Conservation (phyloP, 2,329 filamentous ascomycete species). For the Graphiopsis chlorocephala region DNA sequence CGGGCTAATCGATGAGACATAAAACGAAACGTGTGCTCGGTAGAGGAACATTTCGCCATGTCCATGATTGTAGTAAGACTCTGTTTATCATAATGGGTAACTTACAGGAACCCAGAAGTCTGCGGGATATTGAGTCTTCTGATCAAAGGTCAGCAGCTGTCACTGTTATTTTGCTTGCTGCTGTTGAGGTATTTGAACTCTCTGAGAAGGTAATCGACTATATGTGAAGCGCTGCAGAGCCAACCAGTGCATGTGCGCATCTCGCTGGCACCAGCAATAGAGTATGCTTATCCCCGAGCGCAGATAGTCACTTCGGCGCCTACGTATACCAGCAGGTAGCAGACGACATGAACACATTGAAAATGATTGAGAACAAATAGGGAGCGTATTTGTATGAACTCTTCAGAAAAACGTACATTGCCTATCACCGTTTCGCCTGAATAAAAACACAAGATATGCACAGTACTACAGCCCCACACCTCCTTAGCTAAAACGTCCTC, state of each 20-base stretch:
- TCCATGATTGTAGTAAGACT: too few relatives aligned
- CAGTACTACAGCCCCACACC: constrained; percentile 12
- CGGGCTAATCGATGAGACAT: too few relatives aligned
- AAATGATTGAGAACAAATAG: neutral
- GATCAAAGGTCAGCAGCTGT: too few relatives aligned
- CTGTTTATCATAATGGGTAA: too few relatives aligned
- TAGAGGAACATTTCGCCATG: too few relatives aligned
- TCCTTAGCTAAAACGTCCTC: constrained; percentile 10
- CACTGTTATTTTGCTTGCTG: neutral
- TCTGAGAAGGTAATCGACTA: neutral
- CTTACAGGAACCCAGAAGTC: too few relatives aligned
- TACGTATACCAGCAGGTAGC: neutral
- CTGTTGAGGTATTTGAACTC: neutral
- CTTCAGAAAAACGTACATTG: constrained; percentile 11
- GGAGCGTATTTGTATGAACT: neutral
- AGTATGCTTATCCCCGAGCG: neutral
- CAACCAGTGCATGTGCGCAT: neutral
- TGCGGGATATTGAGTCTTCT: too few relatives aligned
- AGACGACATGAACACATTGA: neutral
- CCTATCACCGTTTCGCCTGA: constrained; percentile 7
- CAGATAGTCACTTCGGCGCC: neutral
- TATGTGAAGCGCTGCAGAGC: neutral
- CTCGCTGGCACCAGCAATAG: neutral
- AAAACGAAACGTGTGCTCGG: too few relatives aligned
- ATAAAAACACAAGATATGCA: constrained; percentile 7